Evolutionary conservation across 495 filamentous ascomycete genomes (phyloP).

Genomic region (Halenospora varia): DNA sequence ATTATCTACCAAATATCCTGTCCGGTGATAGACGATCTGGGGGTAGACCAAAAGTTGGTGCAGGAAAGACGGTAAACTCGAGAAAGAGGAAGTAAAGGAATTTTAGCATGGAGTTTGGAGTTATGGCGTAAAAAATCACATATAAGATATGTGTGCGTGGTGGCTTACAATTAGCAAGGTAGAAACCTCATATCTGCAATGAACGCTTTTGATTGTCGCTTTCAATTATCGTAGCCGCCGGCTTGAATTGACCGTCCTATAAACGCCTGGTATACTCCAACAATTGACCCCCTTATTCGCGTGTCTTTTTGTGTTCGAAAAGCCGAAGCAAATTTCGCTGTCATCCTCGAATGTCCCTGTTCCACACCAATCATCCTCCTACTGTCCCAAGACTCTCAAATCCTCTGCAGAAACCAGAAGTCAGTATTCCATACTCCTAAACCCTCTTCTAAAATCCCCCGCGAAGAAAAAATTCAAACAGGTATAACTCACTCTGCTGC

Average conservation of each 20-base stretch:
- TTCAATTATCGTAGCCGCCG: neutral
- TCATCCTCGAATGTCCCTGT: neutral
- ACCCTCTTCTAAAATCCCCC: neutral
- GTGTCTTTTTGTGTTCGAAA: too few species aligned
- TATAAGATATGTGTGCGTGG: too few species aligned
- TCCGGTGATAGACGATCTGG: slow-evolving; percentile 68
- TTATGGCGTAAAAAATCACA: too few species aligned
- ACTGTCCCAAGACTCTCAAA: slow-evolving; percentile 37
- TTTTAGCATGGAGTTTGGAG: slow-evolving; percentile 6
- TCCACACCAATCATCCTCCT: slow-evolving; percentile 6
- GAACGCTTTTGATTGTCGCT: neutral
- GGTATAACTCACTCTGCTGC: slow-evolving; percentile 63
- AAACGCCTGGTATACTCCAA: slow-evolving; percentile 19
- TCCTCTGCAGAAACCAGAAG: slow-evolving; percentile 28
- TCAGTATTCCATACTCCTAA: slow-evolving; percentile 1
- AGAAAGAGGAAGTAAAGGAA: slow-evolving; percentile 50
- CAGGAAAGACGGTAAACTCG: slow-evolving; percentile 83
- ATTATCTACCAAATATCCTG: slow-evolving; percentile 84
- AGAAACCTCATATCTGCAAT: too few species aligned
- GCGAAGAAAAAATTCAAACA: neutral
- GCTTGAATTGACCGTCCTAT: neutral
- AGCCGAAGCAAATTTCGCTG: neutral
- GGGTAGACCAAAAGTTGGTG: slow-evolving; percentile 73
- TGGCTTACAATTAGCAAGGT: too few species aligned
- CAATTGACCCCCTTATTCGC: neutral